Percentiles rank a stretch among this genome's conserved stretches.
These are phyloP conservation scores for Flaveria robusta DNA, from an alignment of 129 eudicot species.

Conservation along the genomic window DNA sequence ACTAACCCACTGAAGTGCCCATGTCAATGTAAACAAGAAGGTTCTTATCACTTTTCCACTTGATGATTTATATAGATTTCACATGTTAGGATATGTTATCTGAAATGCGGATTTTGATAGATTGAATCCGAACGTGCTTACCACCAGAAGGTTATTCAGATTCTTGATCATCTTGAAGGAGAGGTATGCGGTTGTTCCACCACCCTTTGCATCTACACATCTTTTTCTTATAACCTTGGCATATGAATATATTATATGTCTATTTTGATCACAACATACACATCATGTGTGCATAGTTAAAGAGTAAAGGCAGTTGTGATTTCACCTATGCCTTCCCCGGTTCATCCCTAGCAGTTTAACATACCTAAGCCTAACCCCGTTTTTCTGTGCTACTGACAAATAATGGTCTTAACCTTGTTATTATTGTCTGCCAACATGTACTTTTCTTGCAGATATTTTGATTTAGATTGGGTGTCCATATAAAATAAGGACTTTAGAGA, in stretches of 20 bases:
- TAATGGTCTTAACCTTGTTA: background rate
- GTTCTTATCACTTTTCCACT: no score
- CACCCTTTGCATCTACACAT: slow-evolving; percentile 13
- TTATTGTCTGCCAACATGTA: background rate
- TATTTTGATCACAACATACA: background rate
- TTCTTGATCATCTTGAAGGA: slow-evolving; percentile 89
- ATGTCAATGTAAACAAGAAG: no score
- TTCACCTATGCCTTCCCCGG: background rate
- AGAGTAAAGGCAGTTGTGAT: background rate
- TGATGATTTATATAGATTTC: slow-evolving; percentile 3
- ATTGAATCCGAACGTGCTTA: slow-evolving; percentile 91
- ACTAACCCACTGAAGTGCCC: no score
- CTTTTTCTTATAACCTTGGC: background rate
- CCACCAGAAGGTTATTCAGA: slow-evolving; percentile 81
- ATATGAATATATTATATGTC: background rate
- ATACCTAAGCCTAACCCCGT: background rate
- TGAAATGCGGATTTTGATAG: slow-evolving; percentile 38
- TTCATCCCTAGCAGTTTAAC: slow-evolving; percentile 9
- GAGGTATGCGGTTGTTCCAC: slow-evolving; percentile 51
- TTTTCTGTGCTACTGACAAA: background rate
- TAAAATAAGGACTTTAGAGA: background rate
- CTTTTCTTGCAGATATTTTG: background rate
- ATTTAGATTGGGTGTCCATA: background rate
- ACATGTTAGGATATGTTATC: slow-evolving; percentile 22
- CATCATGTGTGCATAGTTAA: background rate